Evolutionary conservation across 768 basidiomycete species (phyloP), one percentile per base, ranked within the genome.

Genomic region (Thelephora aurantiotincta): DNA sequence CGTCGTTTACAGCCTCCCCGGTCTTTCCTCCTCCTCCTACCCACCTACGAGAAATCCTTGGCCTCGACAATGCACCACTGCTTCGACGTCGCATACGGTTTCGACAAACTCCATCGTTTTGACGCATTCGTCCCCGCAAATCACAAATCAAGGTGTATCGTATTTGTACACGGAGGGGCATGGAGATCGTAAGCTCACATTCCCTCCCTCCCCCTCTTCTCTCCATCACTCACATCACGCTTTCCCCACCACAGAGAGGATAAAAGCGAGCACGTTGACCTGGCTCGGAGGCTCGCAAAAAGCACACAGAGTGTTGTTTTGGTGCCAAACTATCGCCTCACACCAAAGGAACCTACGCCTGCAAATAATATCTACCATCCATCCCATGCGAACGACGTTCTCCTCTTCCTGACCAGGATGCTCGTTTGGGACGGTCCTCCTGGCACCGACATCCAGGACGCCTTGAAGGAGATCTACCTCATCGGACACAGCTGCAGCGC

Each of bases 401-500:
- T 86, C 18, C 57, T 59, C 9, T 81, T 79, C 57, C 71, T 91
- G 47, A 59, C 68, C 47, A 83, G 78, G 57, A 55, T 89, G 49
- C 52, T 62, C 44, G 51, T 58, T 2, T 80, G 77, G 75, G 46
- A 58, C 9, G 66, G 67, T 3, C 66, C 71, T 4, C 33, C 53
- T 6, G 53, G 47, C 18, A 30, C 26, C 26, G 26, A 30, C 26
- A 30, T 30, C 26, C 26, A 30, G 49, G 53, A 20, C 20, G 18
- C 26, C 20, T 51, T 47, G 20, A 46, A 54, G 26, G 44, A 54
- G 33, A 58, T 89, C 38, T 71, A 74, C 61, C 66, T 87, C 37
- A 66, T 86, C 20, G 86, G 85, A 11, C 88, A 90, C 61, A 87
- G 84, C 61, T 86, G 83, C 63, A 70, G 80, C 51, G 83, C 87